Evolutionary conservation across 2,329 filamentous ascomycete species (phyloP), one percentile per base, ranked within the genome.

Genomic region (Tolypocladium guangdongense): DNA sequence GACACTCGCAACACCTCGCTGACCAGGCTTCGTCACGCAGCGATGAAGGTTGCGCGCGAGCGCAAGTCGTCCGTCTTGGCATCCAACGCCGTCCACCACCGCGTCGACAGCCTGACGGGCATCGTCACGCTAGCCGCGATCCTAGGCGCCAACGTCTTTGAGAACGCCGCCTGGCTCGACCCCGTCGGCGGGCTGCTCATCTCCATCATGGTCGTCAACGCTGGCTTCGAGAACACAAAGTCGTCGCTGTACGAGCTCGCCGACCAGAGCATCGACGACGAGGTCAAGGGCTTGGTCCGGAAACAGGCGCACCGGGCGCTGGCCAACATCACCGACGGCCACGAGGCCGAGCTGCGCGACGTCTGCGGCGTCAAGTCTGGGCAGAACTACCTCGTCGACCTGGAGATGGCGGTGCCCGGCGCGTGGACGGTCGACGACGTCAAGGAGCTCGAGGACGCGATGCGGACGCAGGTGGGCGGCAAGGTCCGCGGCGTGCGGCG

Each of bases 31-130:
- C 11, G 45, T 50, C 50, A 37, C 56, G 37, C 59, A 95, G 89
- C 90, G 51, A 95, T 97, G 86, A 97, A 96, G 74, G 83, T 99
- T 56, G 93, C 93, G 47, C 84, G 84, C 62, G 89, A 96, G 71
- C 88, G 92, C 68, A 95, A 96, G 67, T 97, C 92, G 14, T 95
- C 91, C 7, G 90, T 99, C 55, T 82, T 99, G 27, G 91, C 92
- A 39, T 96, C 91, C 55, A 99, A 99, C 66, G 92, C 93, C 55
- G 80, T 97, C 59, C 93, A 99, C 72, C 93, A 97, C 74, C 89
- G 93, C 56, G 86, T 99, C 66, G 93, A 99, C 71, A 96, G 90
- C 55, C 79, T 96, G 54, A 99, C 93, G 1, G 92, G 92, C 59
- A 88, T 97, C 62, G 93, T 97, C 53, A 95, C 93, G 2, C 79